Evolutionary conservation across 257 asterid genomes (phyloP).

Genomic region (Plantago ovata): DNA sequence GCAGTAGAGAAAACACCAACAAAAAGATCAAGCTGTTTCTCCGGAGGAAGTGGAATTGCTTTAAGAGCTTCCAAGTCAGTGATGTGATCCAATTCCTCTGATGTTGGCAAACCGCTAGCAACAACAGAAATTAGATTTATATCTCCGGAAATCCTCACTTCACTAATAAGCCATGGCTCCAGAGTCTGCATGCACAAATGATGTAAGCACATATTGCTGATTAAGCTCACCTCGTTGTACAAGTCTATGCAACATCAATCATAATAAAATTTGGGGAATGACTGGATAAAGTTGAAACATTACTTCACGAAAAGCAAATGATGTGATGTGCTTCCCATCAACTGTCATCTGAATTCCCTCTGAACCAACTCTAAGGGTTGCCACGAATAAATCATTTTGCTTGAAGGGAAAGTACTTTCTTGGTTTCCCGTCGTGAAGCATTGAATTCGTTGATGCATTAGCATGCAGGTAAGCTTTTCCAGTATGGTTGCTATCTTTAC

Average conservation of each 20-base stretch:
- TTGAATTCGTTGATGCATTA: slow-evolving; percentile 41
- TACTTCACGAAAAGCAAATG: slow-evolving; percentile 93
- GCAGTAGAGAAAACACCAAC: slow-evolving; percentile 95
- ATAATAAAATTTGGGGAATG: neutral
- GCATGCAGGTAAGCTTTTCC: slow-evolving; percentile 29
- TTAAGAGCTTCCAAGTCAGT: slow-evolving; percentile 74
- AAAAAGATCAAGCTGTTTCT: slow-evolving; percentile 53
- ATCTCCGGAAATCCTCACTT: slow-evolving; percentile 85
- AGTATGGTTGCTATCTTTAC: slow-evolving; percentile 59
- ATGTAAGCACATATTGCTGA: neutral
- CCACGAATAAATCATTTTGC: slow-evolving; percentile 83
- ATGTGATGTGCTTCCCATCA: slow-evolving; percentile 93
- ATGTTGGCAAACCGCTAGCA: slow-evolving; percentile 91
- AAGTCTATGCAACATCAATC: slow-evolving; percentile 10
- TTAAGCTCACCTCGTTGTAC: neutral
- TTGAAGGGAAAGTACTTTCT: slow-evolving; percentile 79
- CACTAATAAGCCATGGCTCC: slow-evolving; percentile 96
- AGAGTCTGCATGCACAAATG: slow-evolving; percentile 51
- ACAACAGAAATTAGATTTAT: slow-evolving; percentile 74
- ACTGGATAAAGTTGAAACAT: slow-evolving; percentile 22
- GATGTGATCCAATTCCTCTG: slow-evolving; percentile 81
- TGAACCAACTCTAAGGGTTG: slow-evolving; percentile 83
- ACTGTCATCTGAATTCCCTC: slow-evolving; percentile 98
- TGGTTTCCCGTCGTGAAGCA: slow-evolving; percentile 57
- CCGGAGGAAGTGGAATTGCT: slow-evolving; percentile 56